These are phyloP conservation scores for Xylaria sp. DNA, from an alignment of 2,329 filamentous ascomycete genomes.

Conservation along the genomic window DNA sequence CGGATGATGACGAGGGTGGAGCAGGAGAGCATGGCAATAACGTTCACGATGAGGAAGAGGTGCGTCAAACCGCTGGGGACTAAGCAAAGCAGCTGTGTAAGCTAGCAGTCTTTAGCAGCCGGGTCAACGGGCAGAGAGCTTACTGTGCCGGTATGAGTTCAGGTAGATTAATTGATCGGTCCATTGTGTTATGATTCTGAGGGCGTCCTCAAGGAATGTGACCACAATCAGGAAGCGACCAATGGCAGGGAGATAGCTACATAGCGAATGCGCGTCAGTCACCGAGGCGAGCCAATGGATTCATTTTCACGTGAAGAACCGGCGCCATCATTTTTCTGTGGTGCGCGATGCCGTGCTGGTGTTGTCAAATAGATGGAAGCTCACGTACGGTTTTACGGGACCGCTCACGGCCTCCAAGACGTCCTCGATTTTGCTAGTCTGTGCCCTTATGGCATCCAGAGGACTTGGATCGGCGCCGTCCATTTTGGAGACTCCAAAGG, in stretches of 20 bases:
- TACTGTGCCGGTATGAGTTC: slow-evolving; percentile 89
- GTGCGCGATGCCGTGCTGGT: neutral
- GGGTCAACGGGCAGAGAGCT: slow-evolving; percentile 20
- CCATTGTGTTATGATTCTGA: slow-evolving; percentile 98
- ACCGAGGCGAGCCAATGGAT: slow-evolving; percentile 2
- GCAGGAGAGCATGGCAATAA: slow-evolving; percentile 78
- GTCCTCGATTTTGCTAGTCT: slow-evolving; percentile 98
- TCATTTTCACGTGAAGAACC: neutral
- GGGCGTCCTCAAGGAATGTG: slow-evolving; percentile 93
- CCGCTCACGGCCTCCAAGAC: slow-evolving; percentile 80
- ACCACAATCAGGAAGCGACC: slow-evolving; percentile 97
- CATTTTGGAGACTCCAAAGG: slow-evolving; percentile 59
- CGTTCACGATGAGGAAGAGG: slow-evolving; percentile 85
- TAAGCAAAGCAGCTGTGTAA: slow-evolving; percentile 37
- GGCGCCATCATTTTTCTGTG: slow-evolving; percentile 1
- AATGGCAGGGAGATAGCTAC: slow-evolving; percentile 86
- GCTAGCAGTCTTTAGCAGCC: slow-evolving; percentile 4
- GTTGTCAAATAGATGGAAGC: slow-evolving; percentile 2
- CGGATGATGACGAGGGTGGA: slow-evolving; percentile 84
- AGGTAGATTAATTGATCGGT: slow-evolving; percentile 89
- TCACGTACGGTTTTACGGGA: slow-evolving; percentile 85
- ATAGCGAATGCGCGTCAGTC: slow-evolving; percentile 26
- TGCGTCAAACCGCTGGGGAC: slow-evolving; percentile 87
- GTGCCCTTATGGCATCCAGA: slow-evolving; percentile 82
- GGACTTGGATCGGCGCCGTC: slow-evolving; percentile 66